These are phyloP conservation scores for Sphenostylis stenocarpa DNA, from an alignment of 306 rosid species.

Conservation along the genomic window DNA sequence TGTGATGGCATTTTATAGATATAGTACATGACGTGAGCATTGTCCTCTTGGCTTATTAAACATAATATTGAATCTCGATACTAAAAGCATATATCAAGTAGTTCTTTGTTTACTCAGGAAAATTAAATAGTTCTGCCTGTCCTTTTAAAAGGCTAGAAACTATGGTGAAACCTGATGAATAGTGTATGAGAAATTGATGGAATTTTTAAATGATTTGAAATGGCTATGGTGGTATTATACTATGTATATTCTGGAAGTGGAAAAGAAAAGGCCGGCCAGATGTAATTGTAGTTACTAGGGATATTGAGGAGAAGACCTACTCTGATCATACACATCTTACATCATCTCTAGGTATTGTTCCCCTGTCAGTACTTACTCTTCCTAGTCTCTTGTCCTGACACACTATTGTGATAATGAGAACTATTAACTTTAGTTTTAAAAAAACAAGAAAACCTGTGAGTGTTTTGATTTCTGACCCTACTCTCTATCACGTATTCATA, in stretches of 20 bases:
- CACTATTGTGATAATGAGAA: constrained; percentile 2
- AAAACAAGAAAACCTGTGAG: background rate
- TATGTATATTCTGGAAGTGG: constrained; percentile 9
- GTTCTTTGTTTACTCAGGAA: background rate
- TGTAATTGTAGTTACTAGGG: background rate
- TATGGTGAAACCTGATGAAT: constrained; percentile 14
- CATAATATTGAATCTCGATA: constrained; percentile 19
- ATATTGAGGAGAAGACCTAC: background rate
- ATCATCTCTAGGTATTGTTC: background rate
- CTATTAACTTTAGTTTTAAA: background rate
- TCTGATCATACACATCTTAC: background rate
- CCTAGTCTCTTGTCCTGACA: background rate
- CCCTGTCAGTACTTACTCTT: constrained; percentile 6
- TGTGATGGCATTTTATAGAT: constrained; percentile 12
- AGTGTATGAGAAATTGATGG: background rate
- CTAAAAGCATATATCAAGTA: background rate
- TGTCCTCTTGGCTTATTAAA: constrained; percentile 17
- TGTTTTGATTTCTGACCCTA: constrained; percentile 28
- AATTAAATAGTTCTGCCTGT: constrained; percentile 8
- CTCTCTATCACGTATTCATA: background rate
- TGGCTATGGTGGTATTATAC: background rate
- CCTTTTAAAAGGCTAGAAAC: constrained; percentile 5
- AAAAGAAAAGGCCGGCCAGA: constrained; percentile 11
- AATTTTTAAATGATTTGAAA: constrained; percentile 10
- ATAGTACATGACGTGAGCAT: constrained; percentile 1